These are phyloP conservation scores for Elsinoe arachidis DNA, from an alignment of 2,329 filamentous ascomycete genomes.

Conservation along the genomic window DNA sequence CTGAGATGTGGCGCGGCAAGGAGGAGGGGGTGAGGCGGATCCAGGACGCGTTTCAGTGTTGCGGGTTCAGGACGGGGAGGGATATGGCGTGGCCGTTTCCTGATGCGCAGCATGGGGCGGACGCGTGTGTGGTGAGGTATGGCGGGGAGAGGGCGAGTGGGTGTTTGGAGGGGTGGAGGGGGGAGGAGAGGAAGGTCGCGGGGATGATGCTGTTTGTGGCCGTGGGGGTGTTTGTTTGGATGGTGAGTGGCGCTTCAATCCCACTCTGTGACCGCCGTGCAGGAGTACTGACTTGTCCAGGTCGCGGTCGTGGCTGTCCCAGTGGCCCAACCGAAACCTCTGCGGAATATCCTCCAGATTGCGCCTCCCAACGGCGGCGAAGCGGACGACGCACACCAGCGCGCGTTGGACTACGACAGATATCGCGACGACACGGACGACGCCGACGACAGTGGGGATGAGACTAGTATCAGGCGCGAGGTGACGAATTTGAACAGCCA, in stretches of 20 bases:
- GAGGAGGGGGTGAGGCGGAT: conserved; percentile 49
- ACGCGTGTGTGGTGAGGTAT: conserved; percentile 41
- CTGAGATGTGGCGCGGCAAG: conserved; percentile 31
- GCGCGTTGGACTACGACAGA: background rate
- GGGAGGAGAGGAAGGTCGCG: conserved; percentile 44
- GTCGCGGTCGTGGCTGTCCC: conserved; percentile 22
- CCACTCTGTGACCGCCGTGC: conserved; percentile 8
- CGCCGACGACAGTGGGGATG: conserved; percentile 16
- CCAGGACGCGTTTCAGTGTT: conserved; percentile 59
- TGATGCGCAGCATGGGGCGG: conserved; percentile 22
- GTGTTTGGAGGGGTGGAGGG: conserved; percentile 51
- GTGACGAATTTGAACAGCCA: conserved; percentile 15
- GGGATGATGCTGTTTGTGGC: conserved; percentile 49
- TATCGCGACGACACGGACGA: conserved; percentile 11
- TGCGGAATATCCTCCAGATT: conserved; percentile 15
- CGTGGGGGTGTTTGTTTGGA: conserved; percentile 45
- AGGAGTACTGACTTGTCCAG: conserved; percentile 16
- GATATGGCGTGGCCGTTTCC: conserved; percentile 59
- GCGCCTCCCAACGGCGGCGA: conserved; percentile 21
- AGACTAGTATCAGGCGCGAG: conserved; percentile 23
- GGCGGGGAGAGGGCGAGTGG: conserved; percentile 30
- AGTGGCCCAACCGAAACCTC: conserved; percentile 22
- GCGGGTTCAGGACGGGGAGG: conserved; percentile 49
- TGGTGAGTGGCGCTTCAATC: conserved; percentile 36
- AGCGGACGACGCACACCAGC: conserved; percentile 11